phyloP scores from a whole-genome alignment of 2,329 filamentous ascomycete species.

The Emergomyces orientalis region DNA sequence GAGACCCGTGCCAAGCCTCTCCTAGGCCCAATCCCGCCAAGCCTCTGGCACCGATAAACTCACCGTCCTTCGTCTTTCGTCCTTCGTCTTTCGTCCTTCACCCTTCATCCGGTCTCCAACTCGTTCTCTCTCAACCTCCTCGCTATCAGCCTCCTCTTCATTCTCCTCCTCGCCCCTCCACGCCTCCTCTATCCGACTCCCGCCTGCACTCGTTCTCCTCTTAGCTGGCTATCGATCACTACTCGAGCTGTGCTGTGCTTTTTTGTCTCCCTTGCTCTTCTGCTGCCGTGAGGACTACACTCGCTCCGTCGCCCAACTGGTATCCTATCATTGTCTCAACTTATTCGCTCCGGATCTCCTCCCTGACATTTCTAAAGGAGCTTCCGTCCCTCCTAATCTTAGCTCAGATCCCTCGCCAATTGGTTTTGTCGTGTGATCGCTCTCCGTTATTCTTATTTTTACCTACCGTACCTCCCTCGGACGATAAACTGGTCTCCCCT shows the following conservation, averaged over 20 bases:
- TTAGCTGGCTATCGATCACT: not conserved
- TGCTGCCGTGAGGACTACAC: not conserved
- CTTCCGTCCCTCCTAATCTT: not conserved
- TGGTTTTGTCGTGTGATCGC: not conserved
- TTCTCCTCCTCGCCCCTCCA: not conserved
- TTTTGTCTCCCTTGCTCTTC: not conserved
- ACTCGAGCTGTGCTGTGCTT: not conserved
- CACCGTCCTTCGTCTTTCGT: not conserved
- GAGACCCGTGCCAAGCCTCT: not conserved
- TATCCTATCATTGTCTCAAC: not conserved
- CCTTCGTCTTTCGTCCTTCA: too few species aligned
- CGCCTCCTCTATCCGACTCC: not conserved
- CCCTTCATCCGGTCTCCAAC: not conserved
- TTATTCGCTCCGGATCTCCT: not conserved
- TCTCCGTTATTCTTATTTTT: not conserved
- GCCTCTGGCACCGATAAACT: not conserved
- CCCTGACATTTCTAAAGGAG: not conserved
- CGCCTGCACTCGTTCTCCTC: not conserved
- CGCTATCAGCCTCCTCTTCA: not conserved
- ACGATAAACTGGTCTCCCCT: not conserved
- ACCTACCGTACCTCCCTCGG: not conserved
- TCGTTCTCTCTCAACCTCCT: not conserved
- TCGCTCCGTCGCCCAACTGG: not conserved
- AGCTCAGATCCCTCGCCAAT: not conserved
- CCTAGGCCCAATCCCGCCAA: not conserved